Base-by-base conservation (phyloP, 2,329 filamentous ascomycete species). In the Eutypa lata region DNA sequence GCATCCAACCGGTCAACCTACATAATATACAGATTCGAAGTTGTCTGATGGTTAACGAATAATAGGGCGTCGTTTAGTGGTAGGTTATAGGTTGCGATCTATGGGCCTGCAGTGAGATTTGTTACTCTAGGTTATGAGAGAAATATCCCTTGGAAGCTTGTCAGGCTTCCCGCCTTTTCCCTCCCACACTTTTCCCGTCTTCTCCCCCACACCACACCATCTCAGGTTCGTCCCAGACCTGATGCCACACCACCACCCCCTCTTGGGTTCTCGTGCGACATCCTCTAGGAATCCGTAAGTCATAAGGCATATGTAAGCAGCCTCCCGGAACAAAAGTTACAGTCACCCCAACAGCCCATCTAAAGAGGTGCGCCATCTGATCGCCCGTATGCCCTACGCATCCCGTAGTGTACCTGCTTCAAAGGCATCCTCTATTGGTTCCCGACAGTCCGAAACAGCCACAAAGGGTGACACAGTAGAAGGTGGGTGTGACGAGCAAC, bases 361-460 rank as follows among this genome's bases (percentile, higher is more conserved):
- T n/a, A 14, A 24, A 45, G 40, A 43, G 18, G 42, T 13, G 21
- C 42, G 14, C 42, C 42, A 45, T 28, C 22, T 24, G 42, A 16
- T 14, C 21, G 21, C 21, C 42, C 14, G 13, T 45, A 14, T 45
- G 35, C 13, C 22, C 42, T 45, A 26, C 42, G 19, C 22, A 45
- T 45, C 21, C n/a, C 21, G 42, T 22, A 45, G 42, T 21, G 42
- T 45, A 45, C 42, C 42, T 45, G 42, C 42, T 45, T 45, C 42
- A 13, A 24, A 11, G 42, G 22, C 42, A 45, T 21, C n/a, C 13
- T 26, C 42, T 14, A 45, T 45, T 45, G 42, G 42, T 18, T 45
- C 42, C 42, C 42, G 42, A 45, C 21, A 24, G n/a, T 21, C 21
- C 13, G 42, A 45, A 45, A 45, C 22, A 26, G 22, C 42, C 42